These are phyloP conservation scores for Paraurostyla sp. DNA, from an alignment of 73 alveolate species.

Conservation along the genomic window DNA sequence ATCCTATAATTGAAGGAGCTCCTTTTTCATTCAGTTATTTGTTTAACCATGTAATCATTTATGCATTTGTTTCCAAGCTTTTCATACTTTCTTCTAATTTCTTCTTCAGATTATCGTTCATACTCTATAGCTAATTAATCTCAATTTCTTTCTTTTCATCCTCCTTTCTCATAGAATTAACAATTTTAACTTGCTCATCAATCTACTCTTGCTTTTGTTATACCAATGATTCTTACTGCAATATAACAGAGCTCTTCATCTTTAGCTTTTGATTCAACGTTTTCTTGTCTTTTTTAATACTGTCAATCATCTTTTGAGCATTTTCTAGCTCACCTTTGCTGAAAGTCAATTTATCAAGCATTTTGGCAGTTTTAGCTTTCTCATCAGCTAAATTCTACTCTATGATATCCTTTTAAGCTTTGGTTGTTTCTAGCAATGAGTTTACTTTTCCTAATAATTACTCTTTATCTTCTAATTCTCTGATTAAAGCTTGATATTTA, in stretches of 20 bases:
- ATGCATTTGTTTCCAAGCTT: background rate
- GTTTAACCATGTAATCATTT: slow-evolving; percentile 53
- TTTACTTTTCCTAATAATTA: slow-evolving; percentile 33
- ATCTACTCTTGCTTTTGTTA: slow-evolving; percentile 55
- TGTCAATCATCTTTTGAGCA: slow-evolving; percentile 48
- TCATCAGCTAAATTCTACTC: slow-evolving; percentile 57
- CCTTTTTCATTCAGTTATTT: slow-evolving; percentile 41
- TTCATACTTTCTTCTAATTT: slow-evolving; percentile 60
- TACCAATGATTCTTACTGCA: slow-evolving; percentile 61
- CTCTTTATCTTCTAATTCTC: slow-evolving; percentile 71
- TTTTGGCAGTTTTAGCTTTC: slow-evolving; percentile 61
- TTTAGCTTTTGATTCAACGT: slow-evolving; percentile 33
- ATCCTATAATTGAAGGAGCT: background rate
- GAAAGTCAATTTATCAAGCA: slow-evolving; percentile 56
- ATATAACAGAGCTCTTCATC: slow-evolving; percentile 55
- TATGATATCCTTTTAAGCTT: slow-evolving; percentile 49
- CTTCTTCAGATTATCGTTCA: slow-evolving; percentile 8
- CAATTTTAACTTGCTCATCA: slow-evolving; percentile 36
- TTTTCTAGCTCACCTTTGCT: slow-evolving; percentile 54
- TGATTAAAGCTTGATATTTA: slow-evolving; percentile 23
- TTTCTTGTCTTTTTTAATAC: slow-evolving; percentile 52
- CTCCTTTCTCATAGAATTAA: slow-evolving; percentile 51
- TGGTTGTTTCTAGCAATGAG: slow-evolving; percentile 7
- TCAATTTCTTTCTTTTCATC: slow-evolving; percentile 57
- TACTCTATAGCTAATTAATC: background rate